phyloP scores from a whole-genome alignment of 2,329 filamentous ascomycete species.

The Pseudopithomyces maydicus region DNA sequence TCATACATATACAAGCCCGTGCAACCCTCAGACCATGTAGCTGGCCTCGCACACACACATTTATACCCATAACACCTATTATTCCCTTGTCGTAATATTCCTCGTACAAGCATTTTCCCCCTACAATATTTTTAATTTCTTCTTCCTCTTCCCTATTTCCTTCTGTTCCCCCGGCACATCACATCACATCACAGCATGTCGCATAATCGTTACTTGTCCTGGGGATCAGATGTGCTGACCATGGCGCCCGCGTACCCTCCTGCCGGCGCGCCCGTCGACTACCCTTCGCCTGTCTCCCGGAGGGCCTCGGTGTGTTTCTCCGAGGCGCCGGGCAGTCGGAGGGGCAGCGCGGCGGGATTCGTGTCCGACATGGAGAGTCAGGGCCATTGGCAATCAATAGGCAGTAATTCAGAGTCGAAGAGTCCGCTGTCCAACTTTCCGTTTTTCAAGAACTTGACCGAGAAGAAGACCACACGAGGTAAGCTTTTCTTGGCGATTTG shows the following conservation, averaged over 20 bases:
- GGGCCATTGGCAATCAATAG: conserved; percentile 44
- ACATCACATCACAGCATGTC: conserved; percentile 27
- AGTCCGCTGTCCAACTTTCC: conserved; percentile 45
- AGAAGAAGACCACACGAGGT: conserved; percentile 82
- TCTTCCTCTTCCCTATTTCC: neutral
- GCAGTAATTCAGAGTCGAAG: conserved; percentile 40
- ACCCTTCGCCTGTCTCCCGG: conserved; percentile 41
- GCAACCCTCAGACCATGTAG: conserved; percentile 24
- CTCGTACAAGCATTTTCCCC: conserved; percentile 8
- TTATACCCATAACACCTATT: neutral
- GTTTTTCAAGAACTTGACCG: conserved; percentile 68
- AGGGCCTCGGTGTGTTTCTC: conserved; percentile 40
- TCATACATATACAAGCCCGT: conserved; percentile 42
- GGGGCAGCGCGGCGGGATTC: conserved; percentile 42
- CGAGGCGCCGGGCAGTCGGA: conserved; percentile 34
- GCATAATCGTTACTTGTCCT: conserved; percentile 41
- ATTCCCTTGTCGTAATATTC: conserved; percentile 38
- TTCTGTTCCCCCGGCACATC: neutral
- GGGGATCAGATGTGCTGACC: conserved; percentile 40
- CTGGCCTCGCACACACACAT: conserved; percentile 24
- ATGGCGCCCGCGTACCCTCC: conserved; percentile 44
- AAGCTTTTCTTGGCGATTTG: conserved; percentile 12
- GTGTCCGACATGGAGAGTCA: conserved; percentile 45
- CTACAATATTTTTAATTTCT: conserved; percentile 15
- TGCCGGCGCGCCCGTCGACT: conserved; percentile 37